A percentile compares a stretch with the other conserved stretches of the same genome.
Evolutionary conservation across 345 rosid species (phyloP).

Genomic region (Eucalyptus virginea): DNA sequence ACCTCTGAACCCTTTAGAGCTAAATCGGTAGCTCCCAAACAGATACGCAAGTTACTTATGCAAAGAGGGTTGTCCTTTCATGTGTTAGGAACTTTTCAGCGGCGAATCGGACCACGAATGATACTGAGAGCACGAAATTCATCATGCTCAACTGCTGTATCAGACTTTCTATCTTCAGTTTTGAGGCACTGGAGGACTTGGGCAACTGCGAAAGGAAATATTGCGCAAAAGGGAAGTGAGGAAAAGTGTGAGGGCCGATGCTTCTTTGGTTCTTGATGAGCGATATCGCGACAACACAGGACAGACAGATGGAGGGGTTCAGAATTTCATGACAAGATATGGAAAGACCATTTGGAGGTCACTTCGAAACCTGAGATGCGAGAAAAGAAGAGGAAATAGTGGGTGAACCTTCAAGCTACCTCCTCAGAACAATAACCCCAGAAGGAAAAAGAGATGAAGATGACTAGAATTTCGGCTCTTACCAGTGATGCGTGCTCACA

Average conservation of each 20-base stretch:
- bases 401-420: not conserved
- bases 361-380: not conserved
- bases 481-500: not conserved
- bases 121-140: conserved; percentile 20
- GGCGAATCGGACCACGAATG: conserved; percentile 32
- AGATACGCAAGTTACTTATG: not conserved
- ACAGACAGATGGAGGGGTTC: not conserved
- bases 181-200: not conserved
- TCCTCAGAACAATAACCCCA: not conserved
- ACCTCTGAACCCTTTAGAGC: not conserved
- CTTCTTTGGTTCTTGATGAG: not conserved
- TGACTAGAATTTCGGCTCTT: not conserved
- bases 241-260: not conserved
- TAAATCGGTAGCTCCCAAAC: not conserved
- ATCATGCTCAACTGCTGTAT: not conserved
- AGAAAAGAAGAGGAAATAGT: not conserved
- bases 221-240: not conserved
- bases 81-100: not conserved
- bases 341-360: not conserved
- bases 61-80: not conserved
- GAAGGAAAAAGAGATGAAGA: not conserved
- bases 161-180: not conserved
- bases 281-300: not conserved
- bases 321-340: not conserved
- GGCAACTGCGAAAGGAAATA: not conserved